Evolutionary conservation across 352 stramenopile species (phyloP), one percentile per base, ranked within the genome.

Genomic region (Globisporangium alternatum): DNA sequence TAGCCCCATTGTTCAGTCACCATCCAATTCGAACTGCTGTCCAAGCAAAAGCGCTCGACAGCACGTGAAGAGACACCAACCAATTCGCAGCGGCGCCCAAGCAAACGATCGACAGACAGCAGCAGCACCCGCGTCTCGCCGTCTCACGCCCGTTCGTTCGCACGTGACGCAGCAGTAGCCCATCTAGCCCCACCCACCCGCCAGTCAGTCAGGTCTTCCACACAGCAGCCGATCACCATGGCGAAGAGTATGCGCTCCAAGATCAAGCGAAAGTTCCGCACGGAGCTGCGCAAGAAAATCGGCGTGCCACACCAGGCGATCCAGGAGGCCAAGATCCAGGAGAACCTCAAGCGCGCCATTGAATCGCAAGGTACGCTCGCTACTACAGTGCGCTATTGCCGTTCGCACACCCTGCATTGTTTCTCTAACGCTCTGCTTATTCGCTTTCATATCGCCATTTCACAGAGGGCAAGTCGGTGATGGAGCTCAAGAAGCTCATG

Each of bases 191-290:
- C 48, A 10, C 15, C 10, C 37, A 19, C 28, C 39, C 13, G 5
- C 12, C 39, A 37, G n/a, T 31, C 33, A 12, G 10, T 8, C 30
- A 25, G 13, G 21, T 33, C 8, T 19, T 25, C 22, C 35, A 67
- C 22, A 47, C n/a, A 61, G 12, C 33, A 64, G 17, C 21, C 53
- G 22, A 17, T n/a, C 47, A 87, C 67, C 62, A 95, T 95, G 86
- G 86, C 84, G 57, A 95, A 95, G 82, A 89, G 81, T 80, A 71
- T 95, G 72, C 84, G 86, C 68, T 95, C 86, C 59, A 95, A 95
- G 78, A 91, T 95, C 75, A 95, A 95, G 81, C 84, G 86, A 69
- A 88, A 86, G 74, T 95, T 93, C 78, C 86, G 86, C 68, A 90
- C 83, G 68, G 84, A 95, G 77, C 75, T 95, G 65, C 83, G 84